Base-by-base conservation (phyloP, 371 early-diverging fungal species). In the Mortierella sp. region DNA sequence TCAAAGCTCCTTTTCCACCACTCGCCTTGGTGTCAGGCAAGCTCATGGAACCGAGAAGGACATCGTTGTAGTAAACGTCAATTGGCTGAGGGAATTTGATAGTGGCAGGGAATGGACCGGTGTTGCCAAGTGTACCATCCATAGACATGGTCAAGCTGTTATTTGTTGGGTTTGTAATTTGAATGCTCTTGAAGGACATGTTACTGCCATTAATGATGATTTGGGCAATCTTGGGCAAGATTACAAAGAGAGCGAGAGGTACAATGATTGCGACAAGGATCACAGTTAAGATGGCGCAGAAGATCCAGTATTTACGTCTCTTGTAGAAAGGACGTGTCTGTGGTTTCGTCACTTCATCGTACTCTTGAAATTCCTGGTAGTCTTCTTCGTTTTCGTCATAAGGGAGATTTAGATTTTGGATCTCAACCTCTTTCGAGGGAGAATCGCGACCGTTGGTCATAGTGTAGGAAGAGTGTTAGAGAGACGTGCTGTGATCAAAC, bases 181-280 rank as follows among this genome's bases (percentile, higher is more conserved):
- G 84, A 22, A 88, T 87, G 39, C 35, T 65, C 30, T 83, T 62
- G 71, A 90, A 86, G n/a, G 72, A 69, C 75, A 90, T 88, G 43
- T 66, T 68, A 57, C 86, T 71, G 40, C 85, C 66, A 72, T 90
- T 87, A 71, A 90, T 75, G 70, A 87, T 86, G 12, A 61, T n/a
- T 73, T 91, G 91, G 47, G 89, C 89, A 35, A 91, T 84, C 83
- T 87, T 88, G 37, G 90, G 90, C 78, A 91, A 84, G 54, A 88
- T 85, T 11, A 91, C 91, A 68, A 88, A 89, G 55, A 84, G 76
- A 28, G 61, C 81, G 5, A 89, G 62, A 3, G 85, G 77, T 5
- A 90, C 88, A 12, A 86, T 86, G 28, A 90, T 87, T 10, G 89
- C 84, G 6, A 87, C 68, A 24, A 87, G 73, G 63, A 89, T 87